These are phyloP conservation scores for Graphilbum sp. DNA, from an alignment of 2,329 filamentous ascomycete genomes.

Conservation along the genomic window DNA sequence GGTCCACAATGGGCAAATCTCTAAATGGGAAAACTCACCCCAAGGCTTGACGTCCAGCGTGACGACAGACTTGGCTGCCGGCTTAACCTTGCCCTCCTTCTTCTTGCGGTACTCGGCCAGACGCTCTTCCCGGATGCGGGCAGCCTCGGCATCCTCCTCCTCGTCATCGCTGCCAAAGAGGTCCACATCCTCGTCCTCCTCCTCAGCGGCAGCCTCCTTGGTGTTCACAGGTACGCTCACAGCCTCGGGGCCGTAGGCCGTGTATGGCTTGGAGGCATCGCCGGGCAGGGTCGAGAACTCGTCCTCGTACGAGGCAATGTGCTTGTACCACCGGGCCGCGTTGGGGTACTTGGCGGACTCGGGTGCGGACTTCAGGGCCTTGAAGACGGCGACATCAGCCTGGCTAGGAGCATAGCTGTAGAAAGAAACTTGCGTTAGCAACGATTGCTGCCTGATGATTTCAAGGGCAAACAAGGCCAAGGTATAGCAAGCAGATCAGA, in stretches of 20 bases:
- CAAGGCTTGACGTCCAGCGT: slow-evolving; percentile 96
- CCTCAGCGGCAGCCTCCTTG: slow-evolving; percentile 44
- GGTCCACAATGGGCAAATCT: not conserved
- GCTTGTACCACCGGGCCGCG: slow-evolving; percentile 97
- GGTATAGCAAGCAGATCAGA: slow-evolving; percentile 34
- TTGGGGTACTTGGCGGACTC: slow-evolving; percentile 78
- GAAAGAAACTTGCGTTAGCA: not conserved
- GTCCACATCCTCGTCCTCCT: slow-evolving; percentile 76
- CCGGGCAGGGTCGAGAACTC: slow-evolving; percentile 86
- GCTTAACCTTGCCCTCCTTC: slow-evolving; percentile 89
- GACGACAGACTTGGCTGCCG: slow-evolving; percentile 86
- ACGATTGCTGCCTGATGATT: too few relatives aligned
- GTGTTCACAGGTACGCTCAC: slow-evolving; percentile 67
- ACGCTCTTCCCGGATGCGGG: slow-evolving; percentile 69
- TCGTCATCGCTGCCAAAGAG: slow-evolving; percentile 89
- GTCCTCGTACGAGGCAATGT: slow-evolving; percentile 82
- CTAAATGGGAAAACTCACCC: slow-evolving; percentile 46
- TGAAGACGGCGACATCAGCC: slow-evolving; percentile 92
- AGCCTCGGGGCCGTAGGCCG: slow-evolving; percentile 77
- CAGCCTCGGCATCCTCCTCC: slow-evolving; percentile 83
- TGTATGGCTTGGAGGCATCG: slow-evolving; percentile 78
- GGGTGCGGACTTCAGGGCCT: slow-evolving; percentile 64
- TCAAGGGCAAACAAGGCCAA: not conserved
- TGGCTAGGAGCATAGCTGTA: slow-evolving; percentile 54
- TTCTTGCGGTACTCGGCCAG: slow-evolving; percentile 91